Evolutionary conservation across 2,329 filamentous ascomycete species (phyloP), one percentile per base, ranked within the genome.

Genomic region (Pestalotiopsis sp.): DNA sequence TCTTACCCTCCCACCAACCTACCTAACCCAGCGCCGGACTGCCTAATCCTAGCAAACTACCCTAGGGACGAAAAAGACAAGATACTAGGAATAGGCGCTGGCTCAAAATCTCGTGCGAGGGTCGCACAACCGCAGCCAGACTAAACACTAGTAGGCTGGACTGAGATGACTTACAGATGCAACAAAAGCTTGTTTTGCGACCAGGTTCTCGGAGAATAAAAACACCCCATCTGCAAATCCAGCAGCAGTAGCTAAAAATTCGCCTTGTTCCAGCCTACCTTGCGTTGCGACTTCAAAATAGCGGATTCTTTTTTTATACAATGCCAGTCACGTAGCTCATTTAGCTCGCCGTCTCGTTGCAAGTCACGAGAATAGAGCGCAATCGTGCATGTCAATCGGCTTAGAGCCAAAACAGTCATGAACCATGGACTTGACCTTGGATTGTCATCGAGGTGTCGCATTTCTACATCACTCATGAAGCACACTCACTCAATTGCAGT

Each of bases 101-200:
- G 59, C 58, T 57, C 57, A 59, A 36, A 58, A 66, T 57, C 67
- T 68, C 67, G 67, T 68, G 67, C 64, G 63, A 62, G 38, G 39
- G 63, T 68, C 25, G 63, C 41, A 68, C 67, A 68, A 61, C 62
- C 31, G 59, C 31, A 62, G 31, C 23, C 52, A 66, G 41, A 17
- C 23, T 58, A 66, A n/a, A 57, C 31, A 36, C 23, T 17, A 62
- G 27, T 59, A 36, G 31, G 31, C 31, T 59, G 23, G 57, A 27
- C n/a, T 23, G 41, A 36, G 41, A 36, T 66, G 63, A 66, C 63
- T 66, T 66, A 66, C 63, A 66, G 41, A 27, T 66, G 63, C 63
- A 52, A 52, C 13, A 31, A 66, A 66, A 66, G 63, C 63, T 66
- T 66, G 63, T 31, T 66, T 66, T 62, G 17, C 39, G 63, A 66